These are phyloP conservation scores for Eudorina sp. DNA, from an alignment of 139 green algal species.

Conservation along the genomic window DNA sequence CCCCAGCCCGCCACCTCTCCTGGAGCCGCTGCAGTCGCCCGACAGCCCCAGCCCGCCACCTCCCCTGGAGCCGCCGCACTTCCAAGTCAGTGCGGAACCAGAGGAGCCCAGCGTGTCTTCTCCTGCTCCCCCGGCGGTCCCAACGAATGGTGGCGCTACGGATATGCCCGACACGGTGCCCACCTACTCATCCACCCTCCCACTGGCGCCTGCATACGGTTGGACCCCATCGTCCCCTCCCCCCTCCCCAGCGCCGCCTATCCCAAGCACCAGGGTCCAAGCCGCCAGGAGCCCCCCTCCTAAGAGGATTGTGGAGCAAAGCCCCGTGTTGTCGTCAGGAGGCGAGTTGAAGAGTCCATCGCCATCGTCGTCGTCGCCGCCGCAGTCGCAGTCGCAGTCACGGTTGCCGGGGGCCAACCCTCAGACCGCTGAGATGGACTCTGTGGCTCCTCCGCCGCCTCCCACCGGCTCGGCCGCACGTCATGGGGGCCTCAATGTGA, in stretches of 20 bases:
- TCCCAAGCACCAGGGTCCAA: background rate
- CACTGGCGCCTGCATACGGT: background rate
- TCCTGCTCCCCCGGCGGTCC: background rate
- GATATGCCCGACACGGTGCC: no score
- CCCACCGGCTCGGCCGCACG: background rate
- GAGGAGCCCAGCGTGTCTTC: background rate
- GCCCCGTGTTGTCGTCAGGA: background rate
- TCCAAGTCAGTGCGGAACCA: background rate
- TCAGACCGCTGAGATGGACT: background rate
- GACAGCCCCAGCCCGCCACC: background rate
- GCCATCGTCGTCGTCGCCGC: background rate
- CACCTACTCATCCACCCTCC: background rate
- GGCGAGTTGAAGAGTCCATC: background rate
- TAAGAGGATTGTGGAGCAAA: background rate
- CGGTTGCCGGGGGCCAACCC: background rate
- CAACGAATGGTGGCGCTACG: no score
- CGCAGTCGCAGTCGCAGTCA: background rate
- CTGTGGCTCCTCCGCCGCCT: background rate
- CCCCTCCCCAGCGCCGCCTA: background rate
- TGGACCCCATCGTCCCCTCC: background rate
- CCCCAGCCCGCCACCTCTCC: background rate
- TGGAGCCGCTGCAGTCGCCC: background rate
- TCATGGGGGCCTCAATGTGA: background rate
- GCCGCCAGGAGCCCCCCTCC: background rate
- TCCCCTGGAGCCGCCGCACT: background rate